phyloP scores from a whole-genome alignment of 2,329 filamentous ascomycete genomes.

The Colletotrichum sp. region DNA sequence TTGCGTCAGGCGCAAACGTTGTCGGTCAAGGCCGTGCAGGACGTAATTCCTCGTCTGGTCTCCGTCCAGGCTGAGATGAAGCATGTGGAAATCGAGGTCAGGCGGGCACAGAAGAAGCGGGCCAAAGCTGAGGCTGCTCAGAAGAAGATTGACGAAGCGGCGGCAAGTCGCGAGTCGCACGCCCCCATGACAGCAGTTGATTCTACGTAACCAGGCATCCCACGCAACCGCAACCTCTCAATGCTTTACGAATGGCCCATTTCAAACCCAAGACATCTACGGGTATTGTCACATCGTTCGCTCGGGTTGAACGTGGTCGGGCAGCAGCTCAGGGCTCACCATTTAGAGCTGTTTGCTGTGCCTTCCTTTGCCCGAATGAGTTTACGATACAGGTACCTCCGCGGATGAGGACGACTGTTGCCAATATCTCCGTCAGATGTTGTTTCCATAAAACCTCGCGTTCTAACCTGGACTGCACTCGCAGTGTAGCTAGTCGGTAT shows the following conservation, averaged over 20 bases:
- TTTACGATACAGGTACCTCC: slow-evolving; percentile 55
- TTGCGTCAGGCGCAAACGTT: slow-evolving; percentile 63
- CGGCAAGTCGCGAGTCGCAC: neutral
- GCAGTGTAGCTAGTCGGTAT: slow-evolving; percentile 59
- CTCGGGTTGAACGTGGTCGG: slow-evolving; percentile 54
- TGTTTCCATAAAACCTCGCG: slow-evolving; percentile 57
- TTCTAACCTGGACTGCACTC: slow-evolving; percentile 53
- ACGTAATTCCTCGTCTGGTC: slow-evolving; percentile 60
- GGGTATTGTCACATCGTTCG: slow-evolving; percentile 56
- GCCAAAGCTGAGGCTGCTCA: slow-evolving; percentile 47
- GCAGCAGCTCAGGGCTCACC: slow-evolving; percentile 49
- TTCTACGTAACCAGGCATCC: neutral
- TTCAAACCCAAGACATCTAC: slow-evolving; percentile 42
- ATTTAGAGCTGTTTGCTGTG: slow-evolving; percentile 52
- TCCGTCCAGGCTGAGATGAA: slow-evolving; percentile 65
- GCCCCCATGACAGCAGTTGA: neutral
- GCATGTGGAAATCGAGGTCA: slow-evolving; percentile 70
- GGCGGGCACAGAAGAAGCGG: slow-evolving; percentile 61
- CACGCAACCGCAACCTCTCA: neutral
- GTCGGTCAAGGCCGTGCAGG: slow-evolving; percentile 60
- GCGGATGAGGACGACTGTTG: slow-evolving; percentile 56
- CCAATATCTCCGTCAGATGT: slow-evolving; percentile 50
- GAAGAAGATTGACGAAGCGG: slow-evolving; percentile 29
- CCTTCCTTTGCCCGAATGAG: slow-evolving; percentile 58
- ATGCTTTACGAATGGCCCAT: neutral